Percentiles rank a stretch among this genome's conserved stretches.
Evolutionary conservation across 176 grass and related monocot species (phyloP).

Genomic region (Secale cereale): DNA sequence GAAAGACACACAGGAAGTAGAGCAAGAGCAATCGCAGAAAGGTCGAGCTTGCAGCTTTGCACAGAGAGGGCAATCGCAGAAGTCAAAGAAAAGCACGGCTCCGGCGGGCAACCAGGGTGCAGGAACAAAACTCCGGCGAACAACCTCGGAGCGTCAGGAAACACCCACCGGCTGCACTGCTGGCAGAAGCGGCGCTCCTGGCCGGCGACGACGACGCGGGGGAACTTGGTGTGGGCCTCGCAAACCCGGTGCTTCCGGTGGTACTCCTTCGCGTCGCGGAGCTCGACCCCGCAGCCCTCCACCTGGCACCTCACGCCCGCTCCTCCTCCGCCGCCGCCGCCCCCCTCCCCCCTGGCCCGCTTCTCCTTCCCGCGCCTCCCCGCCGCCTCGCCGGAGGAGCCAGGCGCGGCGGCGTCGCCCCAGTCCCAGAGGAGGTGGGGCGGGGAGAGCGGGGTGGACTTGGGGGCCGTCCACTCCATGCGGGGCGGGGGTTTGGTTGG

Average conservation of each 20-base stretch:
- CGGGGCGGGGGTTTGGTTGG: conserved; percentile 8
- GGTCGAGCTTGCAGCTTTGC: not conserved
- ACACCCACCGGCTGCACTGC: conserved; percentile 81
- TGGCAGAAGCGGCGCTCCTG: conserved; percentile 84
- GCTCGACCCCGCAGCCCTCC: conserved; percentile 63
- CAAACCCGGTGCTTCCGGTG: conserved; percentile 92
- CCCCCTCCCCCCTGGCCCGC: conserved; percentile 37
- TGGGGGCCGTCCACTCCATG: conserved; percentile 43
- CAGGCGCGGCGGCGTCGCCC: conserved; percentile 32
- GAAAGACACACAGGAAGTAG: no score
- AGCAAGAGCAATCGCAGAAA: conserved; percentile 7
- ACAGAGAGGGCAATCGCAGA: not conserved
- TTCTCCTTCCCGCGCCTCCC: conserved; percentile 44
- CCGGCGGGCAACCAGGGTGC: not conserved
- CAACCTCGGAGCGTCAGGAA: not conserved
- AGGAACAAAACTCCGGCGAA: not conserved
- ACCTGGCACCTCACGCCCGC: conserved; percentile 70
- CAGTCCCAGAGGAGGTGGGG: conserved; percentile 85
- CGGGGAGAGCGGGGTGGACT: conserved; percentile 43
- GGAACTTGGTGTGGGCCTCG: conserved; percentile 69
- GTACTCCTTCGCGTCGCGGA: conserved; percentile 58
- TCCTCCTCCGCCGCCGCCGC: not conserved
- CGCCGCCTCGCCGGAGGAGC: conserved; percentile 38
- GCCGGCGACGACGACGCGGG: conserved; percentile 74
- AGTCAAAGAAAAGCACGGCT: not conserved